Conservation (phyloP, 225 moss, liverwort and hornwort species). For the Lunularia cruciata region DNA sequence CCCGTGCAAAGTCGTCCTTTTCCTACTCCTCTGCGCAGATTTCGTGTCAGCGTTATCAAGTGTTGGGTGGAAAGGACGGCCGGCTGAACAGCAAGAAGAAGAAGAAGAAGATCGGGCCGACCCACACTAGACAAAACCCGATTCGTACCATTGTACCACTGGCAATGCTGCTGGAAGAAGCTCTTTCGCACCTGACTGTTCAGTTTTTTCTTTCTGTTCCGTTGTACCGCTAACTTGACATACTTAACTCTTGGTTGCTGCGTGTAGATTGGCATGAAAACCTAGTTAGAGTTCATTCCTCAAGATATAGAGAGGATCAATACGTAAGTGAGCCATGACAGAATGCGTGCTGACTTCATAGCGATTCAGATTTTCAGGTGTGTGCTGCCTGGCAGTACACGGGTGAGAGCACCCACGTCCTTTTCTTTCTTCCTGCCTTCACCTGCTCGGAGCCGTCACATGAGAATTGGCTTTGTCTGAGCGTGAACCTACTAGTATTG, state of each 20-base stretch:
- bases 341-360: background rate
- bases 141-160: too few relatives aligned
- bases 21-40: background rate
- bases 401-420: background rate
- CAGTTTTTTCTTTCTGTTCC: too few relatives aligned
- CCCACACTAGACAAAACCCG: background rate
- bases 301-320: background rate
- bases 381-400: slow-evolving; percentile 7
- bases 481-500: background rate
- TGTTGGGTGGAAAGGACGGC: slow-evolving; percentile 2
- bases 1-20: background rate
- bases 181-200: too few relatives aligned
- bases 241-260: background rate
- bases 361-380: slow-evolving; percentile 1
- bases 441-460: background rate
- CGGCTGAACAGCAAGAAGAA: slow-evolving; percentile 7
- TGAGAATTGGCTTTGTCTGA: background rate
- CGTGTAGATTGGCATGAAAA: slow-evolving; percentile 1
- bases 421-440: background rate
- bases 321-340: background rate
- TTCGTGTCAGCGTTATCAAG: slow-evolving; percentile 6
- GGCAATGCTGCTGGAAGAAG: too few relatives aligned
- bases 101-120: too few relatives aligned
- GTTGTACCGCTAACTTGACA: background rate
- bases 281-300: too few relatives aligned